These are phyloP conservation scores for Hypoxylon sp. DNA, from an alignment of 2,329 filamentous ascomycete species.

Conservation along the genomic window DNA sequence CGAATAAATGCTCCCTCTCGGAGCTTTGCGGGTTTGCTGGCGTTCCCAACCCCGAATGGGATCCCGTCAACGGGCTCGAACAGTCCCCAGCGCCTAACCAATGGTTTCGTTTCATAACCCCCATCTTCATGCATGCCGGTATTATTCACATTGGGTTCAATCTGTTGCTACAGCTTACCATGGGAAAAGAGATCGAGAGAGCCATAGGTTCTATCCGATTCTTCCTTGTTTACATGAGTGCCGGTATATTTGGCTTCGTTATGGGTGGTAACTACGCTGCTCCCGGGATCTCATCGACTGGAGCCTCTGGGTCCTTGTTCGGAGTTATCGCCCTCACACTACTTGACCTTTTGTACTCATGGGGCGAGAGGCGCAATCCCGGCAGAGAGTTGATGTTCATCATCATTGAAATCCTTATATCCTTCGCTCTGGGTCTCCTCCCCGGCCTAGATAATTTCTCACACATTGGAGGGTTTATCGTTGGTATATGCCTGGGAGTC, in stretches of 20 bases:
- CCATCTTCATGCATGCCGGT: conserved; percentile 95
- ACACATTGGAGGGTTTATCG: conserved; percentile 95
- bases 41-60: conserved; percentile 76
- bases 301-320: conserved; percentile 91
- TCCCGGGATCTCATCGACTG: conserved; percentile 84
- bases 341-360: conserved; percentile 93
- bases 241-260: conserved; percentile 96
- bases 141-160: conserved; percentile 97
- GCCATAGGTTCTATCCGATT: conserved; percentile 91
- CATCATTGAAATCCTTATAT: conserved; percentile 85
- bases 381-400: conserved; percentile 90
- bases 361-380: conserved; percentile 83
- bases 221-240: conserved; percentile 88
- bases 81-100: conserved; percentile 82
- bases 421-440: conserved; percentile 91
- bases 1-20: conserved; percentile 78
- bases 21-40: conserved; percentile 88
- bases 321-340: conserved; percentile 90
- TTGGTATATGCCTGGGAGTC: conserved; percentile 89
- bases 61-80: conserved; percentile 60
- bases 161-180: conserved; percentile 88
- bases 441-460: conserved; percentile 97
- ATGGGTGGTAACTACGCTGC: conserved; percentile 94
- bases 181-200: conserved; percentile 93
- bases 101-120: conserved; percentile 96